phyloP scores from a whole-genome alignment of 1,284 basidiomycete genomes.

The Austroboletus novae-zelandiae region DNA sequence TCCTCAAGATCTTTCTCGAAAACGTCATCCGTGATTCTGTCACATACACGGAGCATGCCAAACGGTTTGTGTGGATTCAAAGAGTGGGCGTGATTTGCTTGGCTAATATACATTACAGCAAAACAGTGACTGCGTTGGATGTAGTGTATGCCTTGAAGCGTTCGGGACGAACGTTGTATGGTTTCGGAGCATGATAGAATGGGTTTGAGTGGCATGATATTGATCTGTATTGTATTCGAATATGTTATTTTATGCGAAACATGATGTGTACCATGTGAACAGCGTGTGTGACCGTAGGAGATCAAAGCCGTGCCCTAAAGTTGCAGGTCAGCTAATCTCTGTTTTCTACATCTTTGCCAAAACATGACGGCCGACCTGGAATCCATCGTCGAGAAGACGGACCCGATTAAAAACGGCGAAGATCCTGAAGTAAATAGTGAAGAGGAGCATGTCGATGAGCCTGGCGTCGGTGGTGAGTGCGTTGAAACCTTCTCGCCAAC shows the following conservation, averaged over 20 bases:
- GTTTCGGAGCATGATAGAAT: conserved; percentile 57
- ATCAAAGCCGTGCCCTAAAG: too few relatives aligned
- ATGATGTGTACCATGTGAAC: background rate
- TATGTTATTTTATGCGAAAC: background rate
- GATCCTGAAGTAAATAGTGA: conserved; percentile 29
- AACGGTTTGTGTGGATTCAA: conserved; percentile 45
- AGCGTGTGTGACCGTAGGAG: background rate
- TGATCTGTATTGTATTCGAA: conserved; percentile 7
- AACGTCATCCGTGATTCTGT: conserved; percentile 78
- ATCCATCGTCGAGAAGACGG: conserved; percentile 8
- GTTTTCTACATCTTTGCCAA: background rate
- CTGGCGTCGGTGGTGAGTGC: conserved; percentile 21
- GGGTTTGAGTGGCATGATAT: background rate
- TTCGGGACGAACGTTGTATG: conserved; percentile 75
- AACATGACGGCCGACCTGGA: conserved; percentile 25
- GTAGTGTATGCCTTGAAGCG: conserved; percentile 83
- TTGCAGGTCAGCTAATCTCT: too few relatives aligned
- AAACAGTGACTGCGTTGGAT: conserved; percentile 79
- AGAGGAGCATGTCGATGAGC: conserved; percentile 25
- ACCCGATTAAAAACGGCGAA: conserved; percentile 10
- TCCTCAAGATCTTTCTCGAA: conserved; percentile 81
- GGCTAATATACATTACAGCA: conserved; percentile 36
- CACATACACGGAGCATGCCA: conserved; percentile 88
- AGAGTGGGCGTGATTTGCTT: background rate
- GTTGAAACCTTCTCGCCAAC: background rate